A percentile compares a stretch with the other conserved stretches of the same genome.
These are phyloP conservation scores for Pelagophyceae sp. DNA, from an alignment of 352 stramenopile genomes.

Conservation along the genomic window DNA sequence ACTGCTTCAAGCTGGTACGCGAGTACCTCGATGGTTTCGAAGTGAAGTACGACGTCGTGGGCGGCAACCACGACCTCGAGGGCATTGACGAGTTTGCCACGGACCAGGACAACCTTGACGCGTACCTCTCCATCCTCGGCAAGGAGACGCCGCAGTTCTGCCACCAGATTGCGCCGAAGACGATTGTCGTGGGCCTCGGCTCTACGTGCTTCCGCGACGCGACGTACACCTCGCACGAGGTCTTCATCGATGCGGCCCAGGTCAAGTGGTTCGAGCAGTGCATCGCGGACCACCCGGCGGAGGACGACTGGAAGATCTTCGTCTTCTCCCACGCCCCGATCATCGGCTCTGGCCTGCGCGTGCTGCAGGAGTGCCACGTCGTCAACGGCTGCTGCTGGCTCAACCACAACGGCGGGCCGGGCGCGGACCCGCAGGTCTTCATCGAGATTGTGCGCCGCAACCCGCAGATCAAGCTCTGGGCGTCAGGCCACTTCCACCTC, in stretches of 20 bases:
- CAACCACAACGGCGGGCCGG: constrained; percentile 52
- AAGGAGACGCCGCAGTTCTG: constrained; percentile 52
- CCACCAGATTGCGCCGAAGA: constrained; percentile 55
- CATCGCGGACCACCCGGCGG: constrained; percentile 42
- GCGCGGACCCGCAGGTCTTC: constrained; percentile 31
- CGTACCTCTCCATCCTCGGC: constrained; percentile 27
- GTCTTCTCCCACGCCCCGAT: constrained; percentile 66
- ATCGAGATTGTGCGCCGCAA: constrained; percentile 32
- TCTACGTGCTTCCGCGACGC: constrained; percentile 58
- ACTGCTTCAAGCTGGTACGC: constrained; percentile 34
- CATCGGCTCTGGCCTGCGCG: constrained; percentile 54
- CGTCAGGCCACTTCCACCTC: constrained; percentile 29
- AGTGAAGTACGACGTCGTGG: constrained; percentile 30
- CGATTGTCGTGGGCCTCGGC: constrained; percentile 54
- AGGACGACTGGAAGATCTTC: constrained; percentile 64
- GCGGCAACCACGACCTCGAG: constrained; percentile 44
- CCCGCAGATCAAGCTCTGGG: constrained; percentile 38
- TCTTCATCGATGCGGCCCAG: constrained; percentile 60
- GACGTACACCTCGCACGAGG: constrained; percentile 58
- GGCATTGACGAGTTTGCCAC: constrained; percentile 37
- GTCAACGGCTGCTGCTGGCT: constrained; percentile 68
- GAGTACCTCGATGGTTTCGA: constrained; percentile 41
- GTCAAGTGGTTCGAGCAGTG: constrained; percentile 62
- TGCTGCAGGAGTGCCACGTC: constrained; percentile 60
- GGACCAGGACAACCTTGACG: constrained; percentile 37